Conservation (phyloP, 805 yeast genomes). For the Scheffersomyces spartinae region DNA sequence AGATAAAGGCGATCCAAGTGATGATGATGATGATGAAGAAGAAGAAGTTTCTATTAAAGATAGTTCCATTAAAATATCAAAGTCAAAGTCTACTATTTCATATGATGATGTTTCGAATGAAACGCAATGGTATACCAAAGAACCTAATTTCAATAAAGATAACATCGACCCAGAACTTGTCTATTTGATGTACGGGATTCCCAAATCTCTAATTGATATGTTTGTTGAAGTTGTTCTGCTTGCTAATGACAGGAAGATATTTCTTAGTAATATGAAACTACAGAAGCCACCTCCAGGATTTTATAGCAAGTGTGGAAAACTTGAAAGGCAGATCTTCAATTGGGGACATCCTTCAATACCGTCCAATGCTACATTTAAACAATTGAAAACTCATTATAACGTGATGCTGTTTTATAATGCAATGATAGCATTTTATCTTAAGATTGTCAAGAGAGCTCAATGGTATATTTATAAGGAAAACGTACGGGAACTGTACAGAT, state of each 20-base stretch:
- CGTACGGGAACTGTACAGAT: slow-evolving; percentile 21
- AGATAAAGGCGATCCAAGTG: slow-evolving; percentile 7
- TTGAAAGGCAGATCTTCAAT: slow-evolving; percentile 35
- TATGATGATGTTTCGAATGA: slow-evolving; percentile 8
- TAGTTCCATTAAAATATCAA: slow-evolving; percentile 1
- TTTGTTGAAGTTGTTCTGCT: slow-evolving; percentile 34
- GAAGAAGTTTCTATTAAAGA: slow-evolving; percentile 3
- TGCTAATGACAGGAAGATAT: slow-evolving; percentile 42
- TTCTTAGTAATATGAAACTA: slow-evolving; percentile 18
- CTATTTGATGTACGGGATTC: slow-evolving; percentile 37
- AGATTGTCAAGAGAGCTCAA: slow-evolving; percentile 33
- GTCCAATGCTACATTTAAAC: slow-evolving; percentile 10
- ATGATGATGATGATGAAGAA: slow-evolving; percentile 7
- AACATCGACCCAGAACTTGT: slow-evolving; percentile 8
- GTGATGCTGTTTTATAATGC: slow-evolving; percentile 31
- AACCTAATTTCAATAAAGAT: too few species aligned
- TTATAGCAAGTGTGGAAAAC: slow-evolving; percentile 45
- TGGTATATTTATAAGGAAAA: slow-evolving; percentile 21
- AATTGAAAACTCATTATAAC: slow-evolving; percentile 14
- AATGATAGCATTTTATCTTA: slow-evolving; percentile 30
- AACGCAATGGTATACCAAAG: slow-evolving; percentile 5
- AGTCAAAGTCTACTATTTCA: neutral
- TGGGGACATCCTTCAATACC: slow-evolving; percentile 40
- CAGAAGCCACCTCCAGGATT: slow-evolving; percentile 36
- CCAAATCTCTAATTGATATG: slow-evolving; percentile 32